Evolutionary conservation across 2,329 filamentous ascomycete genomes (phyloP).

Genomic region (Dothistroma pini): DNA sequence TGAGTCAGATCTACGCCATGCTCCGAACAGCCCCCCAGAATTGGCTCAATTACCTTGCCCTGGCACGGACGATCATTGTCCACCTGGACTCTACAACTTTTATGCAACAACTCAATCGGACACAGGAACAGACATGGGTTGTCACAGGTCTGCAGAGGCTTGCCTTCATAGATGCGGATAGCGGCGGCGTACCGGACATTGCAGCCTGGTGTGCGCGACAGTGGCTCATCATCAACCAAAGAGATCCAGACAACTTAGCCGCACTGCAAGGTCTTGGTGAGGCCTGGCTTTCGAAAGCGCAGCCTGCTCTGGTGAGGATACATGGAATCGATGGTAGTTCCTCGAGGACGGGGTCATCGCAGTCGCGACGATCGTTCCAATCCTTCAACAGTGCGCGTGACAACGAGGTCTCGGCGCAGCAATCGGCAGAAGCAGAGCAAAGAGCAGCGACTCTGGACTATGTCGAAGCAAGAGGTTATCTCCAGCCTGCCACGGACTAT

Average conservation of each 20-base stretch:
- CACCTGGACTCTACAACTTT: slow-evolving; percentile 40
- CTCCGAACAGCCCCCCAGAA: slow-evolving; percentile 32
- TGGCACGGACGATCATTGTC: slow-evolving; percentile 39
- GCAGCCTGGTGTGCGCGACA: slow-evolving; percentile 49
- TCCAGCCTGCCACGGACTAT: slow-evolving; percentile 53
- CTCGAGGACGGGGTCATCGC: slow-evolving; percentile 34
- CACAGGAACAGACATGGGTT: slow-evolving; percentile 41
- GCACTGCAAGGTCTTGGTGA: slow-evolving; percentile 48
- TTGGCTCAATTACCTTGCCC: slow-evolving; percentile 26
- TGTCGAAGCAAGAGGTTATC: slow-evolving; percentile 50
- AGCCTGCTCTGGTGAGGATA: slow-evolving; percentile 48
- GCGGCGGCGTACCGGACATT: slow-evolving; percentile 45
- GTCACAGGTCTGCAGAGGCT: slow-evolving; percentile 48
- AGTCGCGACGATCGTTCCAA: slow-evolving; percentile 33
- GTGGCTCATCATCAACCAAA: slow-evolving; percentile 45
- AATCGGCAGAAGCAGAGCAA: slow-evolving; percentile 39
- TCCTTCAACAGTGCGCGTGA: slow-evolving; percentile 22
- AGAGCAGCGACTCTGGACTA: slow-evolving; percentile 43
- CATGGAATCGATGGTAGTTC: slow-evolving; percentile 43
- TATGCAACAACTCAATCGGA: slow-evolving; percentile 36
- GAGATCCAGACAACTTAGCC: slow-evolving; percentile 43
- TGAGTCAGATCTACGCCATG: slow-evolving; percentile 34
- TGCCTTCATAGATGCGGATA: slow-evolving; percentile 49
- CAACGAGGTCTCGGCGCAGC: slow-evolving; percentile 21
- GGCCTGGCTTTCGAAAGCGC: slow-evolving; percentile 52